phyloP scores from a whole-genome alignment of 139 green algal genomes.

The Micractinium conductrix region DNA sequence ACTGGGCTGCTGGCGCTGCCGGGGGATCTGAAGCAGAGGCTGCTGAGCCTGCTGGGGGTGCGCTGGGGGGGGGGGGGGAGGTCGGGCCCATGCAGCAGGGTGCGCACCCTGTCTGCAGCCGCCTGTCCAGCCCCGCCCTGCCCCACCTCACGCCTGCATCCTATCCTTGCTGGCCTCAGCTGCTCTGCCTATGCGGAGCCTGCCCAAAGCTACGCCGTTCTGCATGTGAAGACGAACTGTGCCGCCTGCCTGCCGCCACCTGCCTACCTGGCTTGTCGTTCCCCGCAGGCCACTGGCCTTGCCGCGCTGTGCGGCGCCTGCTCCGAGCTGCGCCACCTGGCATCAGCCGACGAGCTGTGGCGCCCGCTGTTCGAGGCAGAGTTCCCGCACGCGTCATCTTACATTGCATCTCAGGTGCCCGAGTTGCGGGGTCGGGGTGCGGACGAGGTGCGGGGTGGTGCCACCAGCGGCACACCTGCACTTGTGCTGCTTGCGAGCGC shows the following conservation, averaged over 20 bases:
- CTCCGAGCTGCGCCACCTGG: constrained; percentile 48
- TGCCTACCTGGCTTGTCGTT: not conserved
- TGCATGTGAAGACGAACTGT: too few species aligned
- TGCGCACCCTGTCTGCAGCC: not conserved
- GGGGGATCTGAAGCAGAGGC: constrained; percentile 40
- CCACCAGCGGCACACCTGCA: too few species aligned
- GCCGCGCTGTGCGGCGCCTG: constrained; percentile 44
- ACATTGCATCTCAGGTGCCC: not conserved
- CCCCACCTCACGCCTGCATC: not conserved
- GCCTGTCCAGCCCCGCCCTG: not conserved
- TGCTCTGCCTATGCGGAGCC: too few species aligned
- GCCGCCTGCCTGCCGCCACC: not conserved
- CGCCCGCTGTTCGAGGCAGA: constrained; percentile 50
- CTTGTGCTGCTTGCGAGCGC: too few species aligned
- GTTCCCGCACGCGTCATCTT: constrained; percentile 29
- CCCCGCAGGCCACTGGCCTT: constrained; percentile 49
- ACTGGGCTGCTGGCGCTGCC: constrained; percentile 47
- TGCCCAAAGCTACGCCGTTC: too few species aligned
- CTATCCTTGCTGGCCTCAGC: too few species aligned
- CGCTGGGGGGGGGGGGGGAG: not conserved
- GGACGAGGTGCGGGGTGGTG: too few species aligned
- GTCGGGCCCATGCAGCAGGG: not conserved
- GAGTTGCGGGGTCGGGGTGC: too few species aligned
- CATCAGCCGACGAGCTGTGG: constrained; percentile 50
- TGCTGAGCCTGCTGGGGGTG: constrained; percentile 45